Evolutionary conservation across 148 eudicot species (phyloP).

Genomic region (Camellia lanceoleosa): DNA sequence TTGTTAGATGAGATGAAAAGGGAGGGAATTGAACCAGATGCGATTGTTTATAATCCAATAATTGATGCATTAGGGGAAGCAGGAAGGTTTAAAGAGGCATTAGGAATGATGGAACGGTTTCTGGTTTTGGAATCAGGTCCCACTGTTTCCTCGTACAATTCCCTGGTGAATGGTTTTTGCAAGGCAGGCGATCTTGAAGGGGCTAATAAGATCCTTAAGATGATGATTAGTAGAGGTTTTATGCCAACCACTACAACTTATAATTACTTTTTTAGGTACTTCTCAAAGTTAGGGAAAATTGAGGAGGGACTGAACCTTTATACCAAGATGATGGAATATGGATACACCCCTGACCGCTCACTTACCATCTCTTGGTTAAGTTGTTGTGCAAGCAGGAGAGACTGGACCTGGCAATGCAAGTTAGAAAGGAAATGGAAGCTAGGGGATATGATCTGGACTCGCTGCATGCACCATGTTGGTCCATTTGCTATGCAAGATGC

Average conservation of each 20-base stretch:
- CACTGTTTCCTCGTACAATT: constrained; percentile 57
- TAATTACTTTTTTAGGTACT: constrained; percentile 59
- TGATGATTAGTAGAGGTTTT: constrained; percentile 62
- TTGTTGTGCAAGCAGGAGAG: constrained; percentile 63
- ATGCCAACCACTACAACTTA: constrained; percentile 63
- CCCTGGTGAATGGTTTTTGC: constrained; percentile 76
- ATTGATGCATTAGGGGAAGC: constrained; percentile 65
- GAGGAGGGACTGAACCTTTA: constrained; percentile 64
- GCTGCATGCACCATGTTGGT: constrained; percentile 49
- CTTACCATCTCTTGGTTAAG: constrained; percentile 58
- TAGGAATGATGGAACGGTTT: constrained; percentile 68
- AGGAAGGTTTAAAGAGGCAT: constrained; percentile 68
- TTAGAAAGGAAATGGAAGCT: constrained; percentile 63
- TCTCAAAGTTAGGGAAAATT: constrained; percentile 37
- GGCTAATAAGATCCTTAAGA: constrained; percentile 64
- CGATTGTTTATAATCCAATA: constrained; percentile 51
- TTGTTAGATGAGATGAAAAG: constrained; percentile 59
- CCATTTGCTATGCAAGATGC: constrained; percentile 48
- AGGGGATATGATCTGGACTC: constrained; percentile 53
- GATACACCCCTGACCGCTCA: constrained; percentile 50
- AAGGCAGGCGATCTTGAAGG: constrained; percentile 67
- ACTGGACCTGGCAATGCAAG: constrained; percentile 42
- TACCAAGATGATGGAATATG: constrained; percentile 54
- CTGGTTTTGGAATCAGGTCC: constrained; percentile 65
- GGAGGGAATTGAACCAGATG: constrained; percentile 51